Evolutionary conservation across 208 protist species (phyloP).

Genomic region (Wallacemonas rigidus): DNA sequence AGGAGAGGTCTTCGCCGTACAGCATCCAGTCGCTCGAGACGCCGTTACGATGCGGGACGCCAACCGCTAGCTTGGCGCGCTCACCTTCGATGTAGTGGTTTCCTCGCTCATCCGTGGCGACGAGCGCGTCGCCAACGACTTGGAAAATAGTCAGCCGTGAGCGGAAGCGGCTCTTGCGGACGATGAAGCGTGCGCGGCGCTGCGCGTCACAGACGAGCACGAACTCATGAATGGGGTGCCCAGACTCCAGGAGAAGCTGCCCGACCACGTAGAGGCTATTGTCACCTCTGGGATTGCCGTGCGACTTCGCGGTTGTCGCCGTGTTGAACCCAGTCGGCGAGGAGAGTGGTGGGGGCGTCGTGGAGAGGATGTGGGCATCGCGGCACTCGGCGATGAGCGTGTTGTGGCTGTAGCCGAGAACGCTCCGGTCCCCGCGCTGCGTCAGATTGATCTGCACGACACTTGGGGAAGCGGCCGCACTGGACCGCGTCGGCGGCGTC

Average conservation of each 20-base stretch:
- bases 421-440: slow-evolving; percentile 32
- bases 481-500: too few relatives aligned
- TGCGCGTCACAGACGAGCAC: slow-evolving; percentile 60
- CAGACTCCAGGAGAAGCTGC: slow-evolving; percentile 57
- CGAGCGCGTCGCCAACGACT: slow-evolving; percentile 37
- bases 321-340: slow-evolving; percentile 7
- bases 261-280: slow-evolving; percentile 24
- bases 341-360: neutral
- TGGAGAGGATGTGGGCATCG: slow-evolving; percentile 12
- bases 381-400: slow-evolving; percentile 33
- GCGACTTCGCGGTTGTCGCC: neutral
- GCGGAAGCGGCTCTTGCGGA: slow-evolving; percentile 57
- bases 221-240: slow-evolving; percentile 57
- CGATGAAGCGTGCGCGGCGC: slow-evolving; percentile 50
- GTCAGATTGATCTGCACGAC: slow-evolving; percentile 27
- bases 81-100: slow-evolving; percentile 48
- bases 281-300: slow-evolving; percentile 1
- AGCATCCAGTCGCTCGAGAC: slow-evolving; percentile 40
- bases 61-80: slow-evolving; percentile 42
- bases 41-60: slow-evolving; percentile 30
- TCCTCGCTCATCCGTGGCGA: slow-evolving; percentile 37
- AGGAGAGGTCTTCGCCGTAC: slow-evolving; percentile 32
- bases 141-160: slow-evolving; percentile 49
- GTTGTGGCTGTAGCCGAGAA: slow-evolving; percentile 32
- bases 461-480: neutral